Evolutionary conservation across 371 early-diverging fungal genomes (phyloP), one percentile per base, ranked within the genome.

Genomic region (Enterospora canceri): DNA sequence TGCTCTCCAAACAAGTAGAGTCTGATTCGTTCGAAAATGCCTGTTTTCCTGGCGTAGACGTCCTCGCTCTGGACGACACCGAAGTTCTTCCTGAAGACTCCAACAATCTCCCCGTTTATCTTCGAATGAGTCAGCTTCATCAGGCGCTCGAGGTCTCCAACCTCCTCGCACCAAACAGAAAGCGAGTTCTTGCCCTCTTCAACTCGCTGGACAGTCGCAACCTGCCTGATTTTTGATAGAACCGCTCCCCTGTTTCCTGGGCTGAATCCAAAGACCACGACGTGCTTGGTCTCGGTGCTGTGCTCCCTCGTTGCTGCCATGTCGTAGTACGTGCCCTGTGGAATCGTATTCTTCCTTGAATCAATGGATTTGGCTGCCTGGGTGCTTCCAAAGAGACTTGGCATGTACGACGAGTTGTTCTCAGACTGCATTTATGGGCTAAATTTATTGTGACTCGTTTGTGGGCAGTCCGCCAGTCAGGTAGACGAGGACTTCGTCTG

Each of bases 181-280:
- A 79, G 60, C 70, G 72, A 79, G 55, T 79, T 79, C 46, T 65
- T 70, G 30, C 80, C 80, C 33, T 79, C 65, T 59, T 73, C 75
- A 21, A 73, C 75, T 18, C 70, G 65, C 29, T 69, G 53, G 5
- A 79, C 55, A 24, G 64, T 61, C 19, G 62, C 70, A 33, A 46
- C 19, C 29, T 57, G 54, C 62, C 67, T 70, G 34, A 77, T 71
- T 47, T 62, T 30, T 15, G 61, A 48, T 3, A 79, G 30, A 1
- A 79, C 67, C 67, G 46, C 32, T 19, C 75, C 67, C 19, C 74
- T 16, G 51, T 76, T 79, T 1, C 31, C n/a, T 19, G 57, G 48
- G 15, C 73, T 63, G 68, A 75, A 76, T 30, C 80, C 80, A 62
- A 76, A 79, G 5, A 79, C 29, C 1, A 67, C 66, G 3, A 70